Conservation (phyloP, 1,139 yeast genomes). For the Debaryomycetaceae sp. region DNA sequence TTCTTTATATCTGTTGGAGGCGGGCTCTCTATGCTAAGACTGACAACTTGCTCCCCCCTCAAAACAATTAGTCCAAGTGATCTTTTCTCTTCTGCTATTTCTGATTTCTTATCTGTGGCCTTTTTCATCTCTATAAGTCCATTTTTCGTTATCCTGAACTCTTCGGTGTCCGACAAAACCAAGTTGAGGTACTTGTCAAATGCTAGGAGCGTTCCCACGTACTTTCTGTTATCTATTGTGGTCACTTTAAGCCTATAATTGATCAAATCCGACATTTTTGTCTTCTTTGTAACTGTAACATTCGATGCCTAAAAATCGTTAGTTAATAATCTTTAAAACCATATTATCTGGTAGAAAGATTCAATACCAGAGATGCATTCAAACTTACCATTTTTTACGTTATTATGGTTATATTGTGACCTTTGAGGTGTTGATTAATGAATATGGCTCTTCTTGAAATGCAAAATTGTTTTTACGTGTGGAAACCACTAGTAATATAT, state of each 20-base stretch:
- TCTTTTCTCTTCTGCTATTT: constrained; percentile 56
- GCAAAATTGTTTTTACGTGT: background rate
- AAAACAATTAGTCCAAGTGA: constrained; percentile 76
- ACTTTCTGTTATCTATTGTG: constrained; percentile 70
- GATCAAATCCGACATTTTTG: constrained; percentile 65
- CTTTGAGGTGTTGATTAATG: background rate
- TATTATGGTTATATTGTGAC: background rate
- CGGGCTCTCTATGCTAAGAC: constrained; percentile 75
- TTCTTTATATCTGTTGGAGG: constrained; percentile 54
- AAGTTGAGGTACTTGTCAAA: constrained; percentile 89
- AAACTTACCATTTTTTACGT: background rate
- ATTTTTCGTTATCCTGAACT: constrained; percentile 69
- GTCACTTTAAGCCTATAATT: constrained; percentile 71
- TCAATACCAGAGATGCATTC: too few species aligned
- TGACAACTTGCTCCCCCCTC: constrained; percentile 87
- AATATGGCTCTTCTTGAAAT: background rate
- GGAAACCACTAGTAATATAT: background rate
- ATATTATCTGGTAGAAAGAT: background rate
- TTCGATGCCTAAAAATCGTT: constrained; percentile 7
- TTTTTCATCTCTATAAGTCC: constrained; percentile 41
- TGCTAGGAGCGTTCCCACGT: constrained; percentile 78
- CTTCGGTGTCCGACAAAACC: constrained; percentile 83
- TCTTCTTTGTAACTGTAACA: constrained; percentile 36
- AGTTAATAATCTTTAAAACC: background rate
- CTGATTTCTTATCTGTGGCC: constrained; percentile 11